Base-by-base conservation (phyloP, 495 filamentous ascomycete genomes). In the Beverwykella pulmonaria region DNA sequence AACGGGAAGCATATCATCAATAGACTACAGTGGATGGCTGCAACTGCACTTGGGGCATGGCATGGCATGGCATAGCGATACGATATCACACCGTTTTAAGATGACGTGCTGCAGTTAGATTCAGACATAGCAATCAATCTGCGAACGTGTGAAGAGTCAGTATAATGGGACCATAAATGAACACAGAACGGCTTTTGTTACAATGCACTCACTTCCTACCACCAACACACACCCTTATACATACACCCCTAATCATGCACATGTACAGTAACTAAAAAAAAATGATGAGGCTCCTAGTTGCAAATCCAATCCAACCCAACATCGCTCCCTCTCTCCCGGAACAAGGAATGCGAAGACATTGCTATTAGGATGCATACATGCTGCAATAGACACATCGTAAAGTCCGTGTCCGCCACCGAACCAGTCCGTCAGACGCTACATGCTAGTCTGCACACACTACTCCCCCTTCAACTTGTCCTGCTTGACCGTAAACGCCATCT, bases 401-500 rank as follows among this genome's bases (percentile, higher is more conserved):
- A 10, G 12, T 50, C 20, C 19, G 3, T 8, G 3, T 27, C 48
- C 25, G 3, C 22, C 48, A 25, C 20, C 48, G 6, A 2, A 50
- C 48, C 25, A 7, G 7, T 15, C 15, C 44, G 20, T n/a, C 44
- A 6, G 2, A 26, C 8, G 12, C 52, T 54, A 44, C 39, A 2
- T 44, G 15, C 39, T 54, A 15, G 26, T 20, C 29, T 20, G 2
- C 10, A 27, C 52, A 19, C 19, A 50, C 50, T 69, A 89, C 79
- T 88, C 86, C 54, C 87, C 87, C 81, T 90, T 90, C 22, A 90
- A 78, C 78, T 89, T 88, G 67, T 88, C 86, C 75, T 89, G 87
- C 78, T 81, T 81, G 48, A 90, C 79, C 47, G 73, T 80, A 75
- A 85, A 90, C 54, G 87, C 94, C 78, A 84, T 85, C 76, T 94